These are phyloP conservation scores for Ceratobasidium sp. DNA, from an alignment of 1,284 basidiomycete genomes.

Conservation along the genomic window DNA sequence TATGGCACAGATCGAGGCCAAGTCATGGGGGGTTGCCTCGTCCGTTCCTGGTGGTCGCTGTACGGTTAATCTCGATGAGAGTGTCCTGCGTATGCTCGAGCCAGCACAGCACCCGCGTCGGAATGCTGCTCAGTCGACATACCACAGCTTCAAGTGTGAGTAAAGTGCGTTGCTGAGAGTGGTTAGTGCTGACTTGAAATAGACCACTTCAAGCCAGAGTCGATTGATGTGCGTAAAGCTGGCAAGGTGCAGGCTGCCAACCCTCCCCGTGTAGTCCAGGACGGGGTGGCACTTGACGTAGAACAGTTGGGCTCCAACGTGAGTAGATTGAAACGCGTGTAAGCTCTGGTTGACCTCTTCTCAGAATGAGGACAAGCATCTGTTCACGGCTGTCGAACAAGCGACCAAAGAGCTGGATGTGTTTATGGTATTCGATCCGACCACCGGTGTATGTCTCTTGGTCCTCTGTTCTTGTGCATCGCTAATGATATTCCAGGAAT, in stretches of 20 bases:
- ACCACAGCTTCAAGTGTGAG: conserved; percentile 41
- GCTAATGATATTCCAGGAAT: conserved; percentile 18
- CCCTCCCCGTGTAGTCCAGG: conserved; percentile 38
- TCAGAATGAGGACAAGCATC: conserved; percentile 33
- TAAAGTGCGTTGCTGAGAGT: too few relatives aligned
- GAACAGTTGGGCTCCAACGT: conserved; percentile 34
- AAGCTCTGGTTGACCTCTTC: conserved; percentile 2
- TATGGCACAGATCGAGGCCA: conserved; percentile 44
- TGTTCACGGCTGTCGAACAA: conserved; percentile 37
- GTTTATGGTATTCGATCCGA: conserved; percentile 44
- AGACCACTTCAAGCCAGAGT: conserved; percentile 44
- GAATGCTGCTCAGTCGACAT: conserved; percentile 28
- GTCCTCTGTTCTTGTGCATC: not conserved
- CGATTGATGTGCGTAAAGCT: conserved; percentile 42
- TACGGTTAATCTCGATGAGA: conserved; percentile 40
- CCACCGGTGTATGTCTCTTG: conserved; percentile 28
- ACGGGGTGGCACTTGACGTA: conserved; percentile 43
- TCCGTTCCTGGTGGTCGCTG: conserved; percentile 34
- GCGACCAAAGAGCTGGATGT: conserved; percentile 37
- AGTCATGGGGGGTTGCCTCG: conserved; percentile 31
- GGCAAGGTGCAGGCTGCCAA: conserved; percentile 38
- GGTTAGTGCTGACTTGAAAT: not conserved
- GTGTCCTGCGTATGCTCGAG: conserved; percentile 40
- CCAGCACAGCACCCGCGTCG: conserved; percentile 36
- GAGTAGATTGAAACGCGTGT: conserved; percentile 10